These are phyloP conservation scores for Strigomonas culicis DNA, from an alignment of 208 protist species.

Conservation along the genomic window DNA sequence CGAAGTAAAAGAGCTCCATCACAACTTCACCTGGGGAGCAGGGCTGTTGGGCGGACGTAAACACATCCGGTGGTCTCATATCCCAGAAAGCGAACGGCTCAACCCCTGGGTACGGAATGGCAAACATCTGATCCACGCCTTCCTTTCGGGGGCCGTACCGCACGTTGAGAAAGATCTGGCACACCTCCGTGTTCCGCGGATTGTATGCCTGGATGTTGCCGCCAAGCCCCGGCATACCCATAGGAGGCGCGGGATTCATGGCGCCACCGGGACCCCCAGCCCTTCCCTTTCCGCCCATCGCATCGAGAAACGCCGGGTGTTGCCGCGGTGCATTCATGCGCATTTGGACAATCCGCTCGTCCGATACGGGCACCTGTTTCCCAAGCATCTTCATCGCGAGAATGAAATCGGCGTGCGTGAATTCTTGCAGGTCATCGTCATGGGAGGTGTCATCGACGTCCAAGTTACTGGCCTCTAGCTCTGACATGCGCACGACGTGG, in stretches of 20 bases:
- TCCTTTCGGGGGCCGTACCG: slow-evolving; percentile 51
- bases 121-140: slow-evolving; percentile 45
- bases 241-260: slow-evolving; percentile 19
- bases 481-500: slow-evolving; percentile 51
- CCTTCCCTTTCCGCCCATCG: not conserved
- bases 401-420: slow-evolving; percentile 79
- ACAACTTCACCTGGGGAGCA: slow-evolving; percentile 56
- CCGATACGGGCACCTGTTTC: slow-evolving; percentile 53
- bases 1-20: slow-evolving; percentile 82
- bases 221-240: slow-evolving; percentile 34
- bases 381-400: slow-evolving; percentile 78
- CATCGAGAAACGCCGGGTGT: slow-evolving; percentile 61
- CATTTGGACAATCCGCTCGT: slow-evolving; percentile 58
- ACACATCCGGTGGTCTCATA: slow-evolving; percentile 46
- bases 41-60: slow-evolving; percentile 15
- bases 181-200: slow-evolving; percentile 41
- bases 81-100: slow-evolving; percentile 75
- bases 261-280: not conserved
- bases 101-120: slow-evolving; percentile 53
- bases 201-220: slow-evolving; percentile 28
- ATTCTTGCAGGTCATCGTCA: slow-evolving; percentile 68
- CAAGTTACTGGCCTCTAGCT: slow-evolving; percentile 50
- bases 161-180: slow-evolving; percentile 45
- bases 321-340: slow-evolving; percentile 51
- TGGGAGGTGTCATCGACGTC: slow-evolving; percentile 42